Base-by-base conservation (phyloP, 805 yeast genomes). In the Barnettozyma wickerhamii region DNA sequence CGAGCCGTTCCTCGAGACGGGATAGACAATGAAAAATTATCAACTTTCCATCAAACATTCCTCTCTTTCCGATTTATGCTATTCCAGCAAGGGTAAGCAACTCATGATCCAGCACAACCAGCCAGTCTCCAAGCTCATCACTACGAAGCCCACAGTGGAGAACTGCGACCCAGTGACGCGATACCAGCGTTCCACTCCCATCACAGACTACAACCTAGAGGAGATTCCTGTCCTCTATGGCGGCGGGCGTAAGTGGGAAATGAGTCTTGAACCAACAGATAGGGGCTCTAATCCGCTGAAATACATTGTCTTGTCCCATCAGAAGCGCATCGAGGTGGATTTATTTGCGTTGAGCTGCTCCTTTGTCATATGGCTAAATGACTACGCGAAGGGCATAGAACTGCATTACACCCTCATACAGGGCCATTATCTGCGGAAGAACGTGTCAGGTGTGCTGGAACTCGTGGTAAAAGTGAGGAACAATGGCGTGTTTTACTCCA, bases 361-460 rank as follows among this genome's bases (percentile, higher is more conserved):
- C 10, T 46, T 71, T 4, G 48, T 69, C 2, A 42, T 69, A 3
- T 71, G 75, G 75, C 59, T 69, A 32, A 52, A 55, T 23, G 49
- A 51, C 7, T 41, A 56, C 24, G 58, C 56, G 4, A 60, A 55
- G 21, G 74, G 74, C 0, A 29, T 69, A 5, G 65, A 66, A 35
- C 37, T 68, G 3, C 64, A 65, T 9, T 68, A 65, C 47, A 42
- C 47, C 5, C 24, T 33, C 5, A 43, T 60, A 5, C 48, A 46
- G 1, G 44, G 53, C 1, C 57, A 53, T 35, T 55, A 51, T 0
- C 37, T 58, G 13, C 42, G 45, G 19, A 48, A 46, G 21, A 35
- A 42, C 15, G 6, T 20, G 1, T 14, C 29, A 2, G 41, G 43
- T 2, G 20, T 30, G 7, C 19, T 48, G n/a, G 40, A 40, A 6